These are phyloP conservation scores for Hypoxylon trugodes DNA, from an alignment of 495 filamentous ascomycete genomes.

Conservation along the genomic window DNA sequence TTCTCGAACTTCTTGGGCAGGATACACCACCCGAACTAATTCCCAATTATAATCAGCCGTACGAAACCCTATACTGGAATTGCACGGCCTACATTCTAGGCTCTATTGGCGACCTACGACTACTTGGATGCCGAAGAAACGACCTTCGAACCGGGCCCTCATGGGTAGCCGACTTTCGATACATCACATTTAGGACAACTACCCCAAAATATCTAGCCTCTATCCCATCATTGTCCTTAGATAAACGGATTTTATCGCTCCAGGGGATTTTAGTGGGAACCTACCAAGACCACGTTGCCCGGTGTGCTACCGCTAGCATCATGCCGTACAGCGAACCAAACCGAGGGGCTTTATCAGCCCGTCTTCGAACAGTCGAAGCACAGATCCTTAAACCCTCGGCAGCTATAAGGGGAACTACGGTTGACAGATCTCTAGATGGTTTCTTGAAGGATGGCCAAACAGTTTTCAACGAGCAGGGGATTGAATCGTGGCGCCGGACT, in stretches of 20 bases:
- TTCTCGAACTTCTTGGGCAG: slow-evolving; percentile 7
- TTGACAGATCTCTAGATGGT: neutral
- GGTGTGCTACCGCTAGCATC: neutral
- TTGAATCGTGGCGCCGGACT: neutral
- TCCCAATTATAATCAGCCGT: slow-evolving; percentile 16
- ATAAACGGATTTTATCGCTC: slow-evolving; percentile 17
- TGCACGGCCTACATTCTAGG: slow-evolving; percentile 21
- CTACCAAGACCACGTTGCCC: neutral
- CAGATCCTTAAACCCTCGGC: neutral
- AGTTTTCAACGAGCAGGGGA: neutral
- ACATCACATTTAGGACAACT: neutral
- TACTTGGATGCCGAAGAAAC: slow-evolving; percentile 3
- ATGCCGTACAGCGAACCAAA: neutral
- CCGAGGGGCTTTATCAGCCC: neutral
- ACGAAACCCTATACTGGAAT: slow-evolving; percentile 16
- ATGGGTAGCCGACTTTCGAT: slow-evolving; percentile 33
- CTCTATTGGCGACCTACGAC: neutral
- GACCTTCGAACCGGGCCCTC: slow-evolving; percentile 22
- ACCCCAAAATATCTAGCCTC: neutral
- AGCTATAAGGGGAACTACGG: neutral
- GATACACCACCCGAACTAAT: slow-evolving; percentile 13
- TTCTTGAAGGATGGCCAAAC: neutral
- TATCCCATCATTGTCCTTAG: slow-evolving; percentile 3
- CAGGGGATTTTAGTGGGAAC: slow-evolving; percentile 7
- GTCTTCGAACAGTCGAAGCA: neutral